phyloP scores from a whole-genome alignment of 2,329 filamentous ascomycete genomes.

The Colletotrichum sp. region DNA sequence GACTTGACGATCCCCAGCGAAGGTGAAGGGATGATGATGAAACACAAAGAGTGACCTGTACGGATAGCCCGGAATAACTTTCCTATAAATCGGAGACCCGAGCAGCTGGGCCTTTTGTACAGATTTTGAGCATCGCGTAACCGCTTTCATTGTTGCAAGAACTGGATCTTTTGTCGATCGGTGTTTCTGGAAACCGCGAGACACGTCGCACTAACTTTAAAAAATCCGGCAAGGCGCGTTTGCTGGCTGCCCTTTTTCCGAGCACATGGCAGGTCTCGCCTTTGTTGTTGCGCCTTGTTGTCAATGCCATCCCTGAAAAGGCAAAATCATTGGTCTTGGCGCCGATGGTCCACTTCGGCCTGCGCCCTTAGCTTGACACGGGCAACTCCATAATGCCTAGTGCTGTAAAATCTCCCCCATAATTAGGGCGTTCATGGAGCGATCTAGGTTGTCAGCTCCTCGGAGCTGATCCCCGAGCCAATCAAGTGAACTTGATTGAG shows the following conservation, averaged over 20 bases:
- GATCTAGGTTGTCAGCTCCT: neutral
- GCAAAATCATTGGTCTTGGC: neutral
- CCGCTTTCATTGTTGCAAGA: neutral
- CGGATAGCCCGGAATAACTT: neutral
- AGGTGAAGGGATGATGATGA: neutral
- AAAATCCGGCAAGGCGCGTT: neutral
- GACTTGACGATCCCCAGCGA: neutral
- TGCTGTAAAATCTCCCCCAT: neutral
- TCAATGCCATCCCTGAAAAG: constrained; percentile 7
- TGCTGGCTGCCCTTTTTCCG: neutral
- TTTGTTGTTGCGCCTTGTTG: neutral
- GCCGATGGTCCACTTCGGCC: neutral
- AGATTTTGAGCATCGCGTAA: neutral
- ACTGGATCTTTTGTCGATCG: neutral
- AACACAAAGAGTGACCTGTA: neutral
- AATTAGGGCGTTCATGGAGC: neutral
- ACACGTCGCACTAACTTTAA: constrained; percentile 1
- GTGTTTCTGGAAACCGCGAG: neutral
- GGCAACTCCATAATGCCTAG: neutral
- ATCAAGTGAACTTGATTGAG: neutral
- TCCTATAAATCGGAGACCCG: neutral
- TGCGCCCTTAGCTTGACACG: constrained; percentile 13
- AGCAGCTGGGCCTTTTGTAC: neutral
- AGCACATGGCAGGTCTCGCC: neutral
- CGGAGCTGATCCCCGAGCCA: neutral